phyloP scores from a whole-genome alignment of 495 filamentous ascomycete genomes.

The Aspergillus mulundensis region DNA sequence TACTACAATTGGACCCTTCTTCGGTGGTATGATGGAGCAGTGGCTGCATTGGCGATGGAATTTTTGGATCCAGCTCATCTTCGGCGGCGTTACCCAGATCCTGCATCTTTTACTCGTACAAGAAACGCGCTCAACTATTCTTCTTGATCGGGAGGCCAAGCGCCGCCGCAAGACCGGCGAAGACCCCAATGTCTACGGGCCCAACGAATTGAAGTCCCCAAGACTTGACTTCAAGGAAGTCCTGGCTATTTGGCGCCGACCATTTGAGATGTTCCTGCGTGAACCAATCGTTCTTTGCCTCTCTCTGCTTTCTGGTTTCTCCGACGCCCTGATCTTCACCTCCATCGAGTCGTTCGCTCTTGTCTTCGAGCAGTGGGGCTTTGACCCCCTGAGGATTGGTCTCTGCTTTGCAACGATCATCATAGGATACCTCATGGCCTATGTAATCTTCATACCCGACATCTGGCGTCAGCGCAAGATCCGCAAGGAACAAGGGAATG shows the following conservation, averaged over 20 bases:
- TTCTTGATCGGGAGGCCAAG: conserved; percentile 64
- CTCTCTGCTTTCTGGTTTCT: conserved; percentile 70
- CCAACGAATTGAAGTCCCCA: conserved; percentile 51
- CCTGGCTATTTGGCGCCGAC: conserved; percentile 59
- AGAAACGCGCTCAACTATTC: conserved; percentile 64
- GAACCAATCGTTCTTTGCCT: conserved; percentile 73
- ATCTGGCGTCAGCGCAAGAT: conserved; percentile 50
- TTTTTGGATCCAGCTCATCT: conserved; percentile 77
- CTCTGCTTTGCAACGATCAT: conserved; percentile 62
- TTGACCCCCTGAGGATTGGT: conserved; percentile 51
- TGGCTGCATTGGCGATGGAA: conserved; percentile 70
- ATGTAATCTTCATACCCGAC: conserved; percentile 59
- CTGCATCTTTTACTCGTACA: conserved; percentile 64
- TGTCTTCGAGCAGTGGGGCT: conserved; percentile 63
- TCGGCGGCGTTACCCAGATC: conserved; percentile 62
- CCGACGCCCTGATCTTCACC: conserved; percentile 78
- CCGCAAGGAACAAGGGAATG: conserved; percentile 44
- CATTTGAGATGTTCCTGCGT: conserved; percentile 73
- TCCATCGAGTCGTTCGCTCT: conserved; percentile 65
- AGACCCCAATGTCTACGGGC: conserved; percentile 54
- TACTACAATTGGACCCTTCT: conserved; percentile 70
- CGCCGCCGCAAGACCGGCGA: conserved; percentile 56
- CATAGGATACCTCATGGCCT: conserved; percentile 63
- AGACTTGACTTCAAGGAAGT: conserved; percentile 54
- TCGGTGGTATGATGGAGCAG: conserved; percentile 71